Base-by-base conservation (phyloP, 192 early-diverging fungal genomes). In the Umbelopsis sp. region DNA sequence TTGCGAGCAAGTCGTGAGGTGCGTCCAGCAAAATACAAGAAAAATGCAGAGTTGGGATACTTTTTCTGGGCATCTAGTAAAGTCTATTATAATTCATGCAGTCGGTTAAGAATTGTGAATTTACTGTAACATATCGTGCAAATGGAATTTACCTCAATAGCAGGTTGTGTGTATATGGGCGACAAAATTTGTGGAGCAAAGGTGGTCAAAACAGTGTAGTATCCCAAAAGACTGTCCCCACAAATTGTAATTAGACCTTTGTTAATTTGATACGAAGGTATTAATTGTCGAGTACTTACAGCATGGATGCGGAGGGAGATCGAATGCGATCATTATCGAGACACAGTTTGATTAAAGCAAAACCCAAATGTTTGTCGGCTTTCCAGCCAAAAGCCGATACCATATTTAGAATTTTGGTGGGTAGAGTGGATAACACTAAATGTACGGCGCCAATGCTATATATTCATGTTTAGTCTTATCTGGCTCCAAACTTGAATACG, bases 371-470 rank as follows among this genome's bases (percentile, higher is more conserved):
- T 49, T 81, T 81, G 73, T 86, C 81, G 6, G 80, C 84, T 25
- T 72, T 79, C 77, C 81, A 86, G 12, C 84, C 84, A 51, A 86
- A 84, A 16, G 82, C 82, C 3, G 84, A 83, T 37, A 86, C 79
- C 52, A 86, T 74, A 2, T 68, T 69, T 3, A 86, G 77, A 27
- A 86, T 78, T 49, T 86, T 86, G 30, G 72, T 70, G 0, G 84
- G 82, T 52, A 86, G 66, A 12, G 75, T 77, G 1, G 84, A 81
- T 49, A 86, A 53, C 16, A 86, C 76, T 6, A 84, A 71, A 52
- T 86, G 75, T 7, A 77, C 71, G 7, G 75, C 49, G n/a, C 75
- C 75, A 51, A 77, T 77, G 64, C 76, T 78, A 68, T 21, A 68
- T 21, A 16, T 37, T 11, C 49, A 20, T 21, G 22, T 33, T n/a